Evolutionary conservation across 768 basidiomycete genomes (phyloP), one percentile per base, ranked within the genome.

Genomic region (Suillus cothurnatus): DNA sequence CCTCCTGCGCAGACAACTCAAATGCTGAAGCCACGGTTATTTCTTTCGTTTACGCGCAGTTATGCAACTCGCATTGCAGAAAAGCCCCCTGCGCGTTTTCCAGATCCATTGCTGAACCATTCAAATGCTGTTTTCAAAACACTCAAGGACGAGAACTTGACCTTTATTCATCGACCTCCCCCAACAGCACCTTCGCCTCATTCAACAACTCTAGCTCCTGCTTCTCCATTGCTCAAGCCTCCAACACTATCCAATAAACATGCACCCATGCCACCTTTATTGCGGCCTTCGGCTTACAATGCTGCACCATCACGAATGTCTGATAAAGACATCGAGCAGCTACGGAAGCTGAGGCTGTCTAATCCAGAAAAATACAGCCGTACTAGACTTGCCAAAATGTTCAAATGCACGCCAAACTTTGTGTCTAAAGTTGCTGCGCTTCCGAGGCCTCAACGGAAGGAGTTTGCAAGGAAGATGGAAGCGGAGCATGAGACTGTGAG

Each of bases 81-180:
- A 65, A 77, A 70, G 7, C 75, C 89, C 3, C 85, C 89, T 8
- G 83, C 84, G 49, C 86, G 84, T 58, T 79, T 84, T 32, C 80
- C 83, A 21, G 89, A 90, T 68, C 89, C 89, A 1, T 77, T 90
- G 61, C 64, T 75, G 62, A 82, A 83, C 74, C 84, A 81, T 64
- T 80, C 85, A 45, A 80, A 83, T 45, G 86, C 85, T 43, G 76
- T 76, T 57, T 84, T 87, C 59, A 85, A 82, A 12, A 64, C 77
- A 11, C 76, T 90, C 26, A 75, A 79, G 7, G 85, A 84, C 67
- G 83, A 85, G 64, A 80, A 83, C 65, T 76, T 93, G 63, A 91
- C 91, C 0, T 94, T 94, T 74, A 88, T 94, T 64, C 91, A 92
- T 74, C 88, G 93, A 50, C 91, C 91, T n/a, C 93, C 93, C 0